These are phyloP conservation scores for Nemophila menziesii DNA, from an alignment of 257 asterid genomes.

Conservation along the genomic window DNA sequence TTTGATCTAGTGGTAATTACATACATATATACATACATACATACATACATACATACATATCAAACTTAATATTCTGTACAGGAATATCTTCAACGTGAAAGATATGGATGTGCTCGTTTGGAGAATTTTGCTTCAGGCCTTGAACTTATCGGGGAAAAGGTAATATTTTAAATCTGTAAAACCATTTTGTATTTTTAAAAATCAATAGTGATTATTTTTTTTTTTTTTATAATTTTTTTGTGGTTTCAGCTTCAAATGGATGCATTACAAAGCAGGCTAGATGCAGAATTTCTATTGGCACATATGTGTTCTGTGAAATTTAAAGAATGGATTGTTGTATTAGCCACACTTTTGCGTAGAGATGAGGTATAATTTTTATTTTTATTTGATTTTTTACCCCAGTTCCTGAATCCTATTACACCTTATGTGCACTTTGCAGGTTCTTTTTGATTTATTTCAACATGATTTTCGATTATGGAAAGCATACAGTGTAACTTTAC, in stretches of 20 bases:
- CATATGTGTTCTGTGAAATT: constrained; percentile 98
- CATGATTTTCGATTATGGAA: constrained; percentile 85
- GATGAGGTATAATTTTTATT: constrained; percentile 54
- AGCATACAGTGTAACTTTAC: constrained; percentile 73
- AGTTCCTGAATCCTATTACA: background rate
- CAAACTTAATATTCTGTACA: constrained; percentile 25
- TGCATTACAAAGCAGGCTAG: constrained; percentile 83
- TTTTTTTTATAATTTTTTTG: constrained; percentile 7
- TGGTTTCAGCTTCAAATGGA: constrained; percentile 80
- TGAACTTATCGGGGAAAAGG: constrained; percentile 95
- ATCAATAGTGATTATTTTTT: background rate
- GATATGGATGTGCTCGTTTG: constrained; percentile 86
- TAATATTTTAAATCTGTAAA: constrained; percentile 12
- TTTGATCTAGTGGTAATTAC: constrained; percentile 82
- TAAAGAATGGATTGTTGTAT: constrained; percentile 95
- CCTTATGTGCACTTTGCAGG: constrained; percentile 32
- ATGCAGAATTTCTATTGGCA: constrained; percentile 90
- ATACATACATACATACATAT: too few relatives aligned
- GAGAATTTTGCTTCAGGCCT: constrained; percentile 92
- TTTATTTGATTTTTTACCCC: background rate
- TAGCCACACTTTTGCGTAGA: constrained; percentile 96
- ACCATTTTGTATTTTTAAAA: background rate
- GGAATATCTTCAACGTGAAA: constrained; percentile 97
- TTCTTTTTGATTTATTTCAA: constrained; percentile 76
- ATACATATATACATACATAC: too few relatives aligned